Percentiles rank a stretch among this genome's conserved stretches.
phyloP scores from a whole-genome alignment of 176 grass and related monocot species.

The Avena sativa region DNA sequence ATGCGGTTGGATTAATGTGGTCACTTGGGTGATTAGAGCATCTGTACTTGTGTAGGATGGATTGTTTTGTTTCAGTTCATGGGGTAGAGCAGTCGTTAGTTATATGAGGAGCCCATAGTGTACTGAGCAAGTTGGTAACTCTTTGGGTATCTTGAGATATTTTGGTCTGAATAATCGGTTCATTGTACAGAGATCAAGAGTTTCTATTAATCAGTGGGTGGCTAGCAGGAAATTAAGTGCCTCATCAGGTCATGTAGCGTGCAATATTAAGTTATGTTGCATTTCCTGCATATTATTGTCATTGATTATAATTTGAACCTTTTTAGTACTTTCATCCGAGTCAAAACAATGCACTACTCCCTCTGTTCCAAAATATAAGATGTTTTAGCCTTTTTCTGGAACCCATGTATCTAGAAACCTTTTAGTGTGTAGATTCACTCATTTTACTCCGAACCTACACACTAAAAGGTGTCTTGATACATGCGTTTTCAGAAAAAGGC shows the following conservation, averaged over 20 bases:
- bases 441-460: no score
- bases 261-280: not conserved
- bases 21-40: not conserved
- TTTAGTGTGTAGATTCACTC: no score
- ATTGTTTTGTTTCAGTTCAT: not conserved
- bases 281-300: not conserved
- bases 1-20: not conserved
- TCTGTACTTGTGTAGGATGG: not conserved
- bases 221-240: not conserved
- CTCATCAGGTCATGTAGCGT: not conserved
- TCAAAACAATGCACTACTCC: not conserved
- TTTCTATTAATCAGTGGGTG: not conserved
- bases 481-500: no score
- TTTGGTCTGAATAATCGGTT: not conserved
- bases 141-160: not conserved
- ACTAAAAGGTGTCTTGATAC: no score
- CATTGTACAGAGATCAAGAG: not conserved
- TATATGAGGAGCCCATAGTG: not conserved
- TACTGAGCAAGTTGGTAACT: not conserved
- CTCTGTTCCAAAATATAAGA: no score
- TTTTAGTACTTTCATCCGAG: not conserved
- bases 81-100: not conserved
- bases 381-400: no score
- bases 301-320: not conserved
- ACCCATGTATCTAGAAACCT: no score